A percentile compares a stretch with the other conserved stretches of the same genome.
Evolutionary conservation across 148 eudicot genomes (phyloP).

Genomic region (Rhododendron griersonianum): DNA sequence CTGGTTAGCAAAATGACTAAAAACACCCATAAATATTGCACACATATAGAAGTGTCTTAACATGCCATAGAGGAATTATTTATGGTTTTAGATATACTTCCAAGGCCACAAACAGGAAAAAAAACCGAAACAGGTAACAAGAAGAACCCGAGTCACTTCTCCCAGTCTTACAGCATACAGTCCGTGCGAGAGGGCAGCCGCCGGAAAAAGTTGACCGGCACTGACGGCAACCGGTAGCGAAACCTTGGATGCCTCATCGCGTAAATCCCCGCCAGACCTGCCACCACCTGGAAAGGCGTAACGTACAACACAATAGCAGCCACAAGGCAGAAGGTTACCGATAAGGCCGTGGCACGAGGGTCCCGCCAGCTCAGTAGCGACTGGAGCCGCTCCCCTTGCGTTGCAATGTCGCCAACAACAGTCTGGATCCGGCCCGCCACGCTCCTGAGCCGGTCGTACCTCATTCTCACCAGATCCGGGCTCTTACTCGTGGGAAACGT

Average conservation of each 20-base stretch:
- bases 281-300: constrained; percentile 82
- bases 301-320: constrained; percentile 76
- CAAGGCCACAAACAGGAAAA: not conserved
- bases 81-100: not conserved
- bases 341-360: constrained; percentile 87
- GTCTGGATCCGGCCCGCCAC: constrained; percentile 93
- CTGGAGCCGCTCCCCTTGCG: constrained; percentile 87
- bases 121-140: not conserved
- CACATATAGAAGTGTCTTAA: not conserved
- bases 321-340: constrained; percentile 67
- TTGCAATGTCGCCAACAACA: constrained; percentile 85
- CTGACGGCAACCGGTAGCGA: constrained; percentile 70
- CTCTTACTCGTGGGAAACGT: constrained; percentile 79
- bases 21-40: not conserved
- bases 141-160: constrained; percentile 16
- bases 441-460: constrained; percentile 87
- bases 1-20: not conserved
- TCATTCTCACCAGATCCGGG: constrained; percentile 79
- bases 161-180: constrained; percentile 59
- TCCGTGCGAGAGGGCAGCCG: constrained; percentile 91
- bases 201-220: constrained; percentile 89
- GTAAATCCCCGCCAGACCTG: constrained; percentile 64
- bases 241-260: constrained; percentile 94
- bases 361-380: constrained; percentile 96
- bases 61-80: not conserved